Percentiles rank a stretch among this genome's conserved stretches.
phyloP scores from a whole-genome alignment of 2,329 filamentous ascomycete species.

The Drechslera avenae region DNA sequence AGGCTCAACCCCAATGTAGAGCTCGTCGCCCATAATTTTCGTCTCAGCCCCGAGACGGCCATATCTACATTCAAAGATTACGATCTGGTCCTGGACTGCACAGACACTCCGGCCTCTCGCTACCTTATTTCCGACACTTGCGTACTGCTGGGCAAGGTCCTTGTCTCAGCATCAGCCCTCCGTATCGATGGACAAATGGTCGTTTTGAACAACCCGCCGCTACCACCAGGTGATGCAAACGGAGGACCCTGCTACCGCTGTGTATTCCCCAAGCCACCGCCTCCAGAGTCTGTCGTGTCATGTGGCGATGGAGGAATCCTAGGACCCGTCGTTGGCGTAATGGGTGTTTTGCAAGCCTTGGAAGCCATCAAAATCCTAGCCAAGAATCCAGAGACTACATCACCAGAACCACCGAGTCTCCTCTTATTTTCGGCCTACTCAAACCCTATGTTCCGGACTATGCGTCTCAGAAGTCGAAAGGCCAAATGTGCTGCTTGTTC shows the following conservation, averaged over 20 bases:
- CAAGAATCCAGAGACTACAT: slow-evolving; percentile 27
- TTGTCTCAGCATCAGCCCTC: slow-evolving; percentile 89
- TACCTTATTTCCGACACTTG: slow-evolving; percentile 93
- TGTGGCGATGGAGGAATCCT: slow-evolving; percentile 94
- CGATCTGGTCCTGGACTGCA: slow-evolving; percentile 90
- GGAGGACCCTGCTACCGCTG: slow-evolving; percentile 93
- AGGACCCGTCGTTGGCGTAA: slow-evolving; percentile 87
- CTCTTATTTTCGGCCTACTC: slow-evolving; percentile 63
- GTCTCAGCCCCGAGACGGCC: slow-evolving; percentile 73
- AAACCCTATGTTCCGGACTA: slow-evolving; percentile 68
- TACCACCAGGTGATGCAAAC: slow-evolving; percentile 58
- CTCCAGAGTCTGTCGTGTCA: slow-evolving; percentile 77
- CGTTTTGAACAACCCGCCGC: slow-evolving; percentile 80
- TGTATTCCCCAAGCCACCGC: slow-evolving; percentile 86
- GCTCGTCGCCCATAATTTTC: slow-evolving; percentile 66
- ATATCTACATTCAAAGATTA: slow-evolving; percentile 70
- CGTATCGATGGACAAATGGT: slow-evolving; percentile 89
- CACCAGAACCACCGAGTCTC: slow-evolving; percentile 47
- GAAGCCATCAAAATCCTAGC: slow-evolving; percentile 86
- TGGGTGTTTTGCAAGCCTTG: slow-evolving; percentile 90
- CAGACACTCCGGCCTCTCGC: slow-evolving; percentile 87
- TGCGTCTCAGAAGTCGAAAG: slow-evolving; percentile 73
- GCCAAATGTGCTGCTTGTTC: slow-evolving; percentile 79
- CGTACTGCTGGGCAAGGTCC: slow-evolving; percentile 75
- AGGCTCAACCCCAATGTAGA: slow-evolving; percentile 75